Evolutionary conservation across 2,329 filamentous ascomycete species (phyloP).

Genomic region (Colletotrichum theobromicola): DNA sequence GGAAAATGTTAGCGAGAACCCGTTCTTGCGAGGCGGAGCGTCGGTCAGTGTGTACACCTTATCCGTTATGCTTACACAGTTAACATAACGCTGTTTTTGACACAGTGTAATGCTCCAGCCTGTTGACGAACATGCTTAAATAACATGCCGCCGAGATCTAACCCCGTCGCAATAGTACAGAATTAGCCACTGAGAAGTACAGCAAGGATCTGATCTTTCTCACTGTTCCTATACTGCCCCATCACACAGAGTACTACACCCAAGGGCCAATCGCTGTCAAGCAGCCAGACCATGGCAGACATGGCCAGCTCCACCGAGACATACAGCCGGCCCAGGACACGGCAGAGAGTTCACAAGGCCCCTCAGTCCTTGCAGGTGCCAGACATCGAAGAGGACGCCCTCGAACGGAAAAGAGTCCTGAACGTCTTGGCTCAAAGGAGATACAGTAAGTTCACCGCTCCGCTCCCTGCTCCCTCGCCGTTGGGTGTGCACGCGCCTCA

Average conservation of each 20-base stretch:
- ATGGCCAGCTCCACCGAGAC: background rate
- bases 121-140: background rate
- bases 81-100: background rate
- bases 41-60: background rate
- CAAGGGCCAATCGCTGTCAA: background rate
- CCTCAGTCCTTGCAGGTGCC: slow-evolving; percentile 48
- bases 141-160: background rate
- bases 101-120: background rate
- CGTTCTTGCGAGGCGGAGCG: background rate
- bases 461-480: background rate
- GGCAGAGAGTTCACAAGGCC: slow-evolving; percentile 46
- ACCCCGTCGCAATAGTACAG: background rate
- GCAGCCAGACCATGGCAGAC: background rate
- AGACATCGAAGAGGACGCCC: slow-evolving; percentile 54
- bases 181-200: background rate
- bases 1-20: background rate
- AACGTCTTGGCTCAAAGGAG: slow-evolving; percentile 60
- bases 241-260: background rate
- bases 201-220: background rate
- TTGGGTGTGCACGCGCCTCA: background rate
- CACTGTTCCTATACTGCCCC: background rate
- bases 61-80: slow-evolving; percentile 11
- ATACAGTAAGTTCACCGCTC: slow-evolving; percentile 45
- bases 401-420: slow-evolving; percentile 57
- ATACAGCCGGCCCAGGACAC: slow-evolving; percentile 21